phyloP scores from a whole-genome alignment of 768 basidiomycete genomes.

The Amanita pseudoporphyria region DNA sequence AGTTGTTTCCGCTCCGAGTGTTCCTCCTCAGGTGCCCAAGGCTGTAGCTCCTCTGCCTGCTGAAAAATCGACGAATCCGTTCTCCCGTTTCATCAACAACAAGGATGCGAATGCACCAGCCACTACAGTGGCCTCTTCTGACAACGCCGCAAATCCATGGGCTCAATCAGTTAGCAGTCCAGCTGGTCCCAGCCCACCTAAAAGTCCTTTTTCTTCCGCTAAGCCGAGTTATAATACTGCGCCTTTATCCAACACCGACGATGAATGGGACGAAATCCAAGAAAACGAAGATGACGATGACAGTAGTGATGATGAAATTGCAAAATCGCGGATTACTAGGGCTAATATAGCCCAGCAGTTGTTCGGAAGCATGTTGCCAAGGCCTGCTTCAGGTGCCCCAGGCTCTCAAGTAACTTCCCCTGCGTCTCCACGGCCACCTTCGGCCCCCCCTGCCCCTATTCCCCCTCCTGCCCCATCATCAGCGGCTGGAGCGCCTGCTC shows the following conservation, averaged over 20 bases:
- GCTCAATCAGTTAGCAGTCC: constrained; percentile 28
- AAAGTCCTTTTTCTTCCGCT: constrained; percentile 45
- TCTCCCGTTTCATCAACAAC: constrained; percentile 56
- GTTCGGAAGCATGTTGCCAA: constrained; percentile 64
- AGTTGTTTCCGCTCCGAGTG: constrained; percentile 23
- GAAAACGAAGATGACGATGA: constrained; percentile 63
- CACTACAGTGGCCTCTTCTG: constrained; percentile 19
- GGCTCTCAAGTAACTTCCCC: constrained; percentile 34
- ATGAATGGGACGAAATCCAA: constrained; percentile 80
- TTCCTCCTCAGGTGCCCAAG: constrained; percentile 20
- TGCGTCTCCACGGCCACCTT: constrained; percentile 24
- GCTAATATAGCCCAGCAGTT: constrained; percentile 69
- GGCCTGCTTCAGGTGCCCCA: constrained; percentile 47
- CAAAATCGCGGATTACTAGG: constrained; percentile 51
- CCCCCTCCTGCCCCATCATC: constrained; percentile 25
- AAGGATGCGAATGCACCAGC: constrained; percentile 28
- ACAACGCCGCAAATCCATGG: constrained; percentile 66
- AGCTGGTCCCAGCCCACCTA: constrained; percentile 29
- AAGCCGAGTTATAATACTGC: constrained; percentile 57
- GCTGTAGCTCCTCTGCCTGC: constrained; percentile 19
- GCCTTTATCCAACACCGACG: constrained; percentile 31
- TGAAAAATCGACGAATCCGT: constrained; percentile 70
- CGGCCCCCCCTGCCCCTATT: constrained; percentile 17
- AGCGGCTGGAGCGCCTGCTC: constrained; percentile 29
- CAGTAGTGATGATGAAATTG: constrained; percentile 73